These are phyloP conservation scores for Penicillium waksmanii DNA, from an alignment of 495 filamentous ascomycete species.

Conservation along the genomic window DNA sequence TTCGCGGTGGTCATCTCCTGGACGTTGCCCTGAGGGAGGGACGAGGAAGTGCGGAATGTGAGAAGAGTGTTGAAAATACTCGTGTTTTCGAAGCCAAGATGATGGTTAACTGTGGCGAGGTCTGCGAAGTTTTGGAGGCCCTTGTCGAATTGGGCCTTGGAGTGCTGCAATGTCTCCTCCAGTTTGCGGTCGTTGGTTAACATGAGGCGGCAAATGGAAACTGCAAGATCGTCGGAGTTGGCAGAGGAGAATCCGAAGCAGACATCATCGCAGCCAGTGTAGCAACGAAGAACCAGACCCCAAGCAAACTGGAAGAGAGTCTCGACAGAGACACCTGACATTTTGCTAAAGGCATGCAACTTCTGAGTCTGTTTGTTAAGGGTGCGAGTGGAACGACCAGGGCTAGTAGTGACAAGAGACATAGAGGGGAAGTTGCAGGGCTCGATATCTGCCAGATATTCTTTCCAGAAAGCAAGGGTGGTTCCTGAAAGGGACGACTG, in stretches of 20 bases:
- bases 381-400: constrained; percentile 18
- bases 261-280: constrained; percentile 56
- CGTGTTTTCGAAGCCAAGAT: constrained; percentile 38
- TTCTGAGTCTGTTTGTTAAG: constrained; percentile 35
- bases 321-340: constrained; percentile 30
- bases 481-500: constrained; percentile 22
- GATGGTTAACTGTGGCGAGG: constrained; percentile 46
- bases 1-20: constrained; percentile 25
- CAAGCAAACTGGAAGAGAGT: constrained; percentile 53
- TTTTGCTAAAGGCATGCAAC: constrained; percentile 41
- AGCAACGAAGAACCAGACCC: constrained; percentile 56
- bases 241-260: constrained; percentile 54
- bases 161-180: constrained; percentile 37
- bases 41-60: constrained; percentile 30
- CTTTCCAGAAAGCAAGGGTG: constrained; percentile 53
- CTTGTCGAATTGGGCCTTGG: constrained; percentile 39
- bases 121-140: constrained; percentile 40
- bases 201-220: constrained; percentile 40
- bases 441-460: constrained; percentile 51
- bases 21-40: constrained; percentile 13
- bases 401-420: constrained; percentile 18
- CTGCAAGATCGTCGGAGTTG: constrained; percentile 25
- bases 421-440: constrained; percentile 58
- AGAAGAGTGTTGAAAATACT: constrained; percentile 58
- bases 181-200: constrained; percentile 40